Evolutionary conservation across 306 rosid species (phyloP).

Genomic region (Quercus wislizeni): DNA sequence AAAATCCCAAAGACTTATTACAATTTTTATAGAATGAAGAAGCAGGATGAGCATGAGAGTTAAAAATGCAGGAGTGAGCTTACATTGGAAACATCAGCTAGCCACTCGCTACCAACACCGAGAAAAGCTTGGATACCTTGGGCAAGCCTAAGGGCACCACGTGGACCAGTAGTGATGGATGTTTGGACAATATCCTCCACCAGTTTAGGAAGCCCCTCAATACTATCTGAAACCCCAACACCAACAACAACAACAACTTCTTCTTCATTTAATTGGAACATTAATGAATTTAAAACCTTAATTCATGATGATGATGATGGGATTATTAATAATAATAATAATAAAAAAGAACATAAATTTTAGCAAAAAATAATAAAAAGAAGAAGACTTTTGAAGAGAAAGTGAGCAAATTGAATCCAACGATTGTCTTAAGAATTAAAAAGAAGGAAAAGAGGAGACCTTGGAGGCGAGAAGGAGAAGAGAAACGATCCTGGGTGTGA

Average conservation of each 20-base stretch:
- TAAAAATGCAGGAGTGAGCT: background rate
- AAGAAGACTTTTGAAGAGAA: too few species aligned
- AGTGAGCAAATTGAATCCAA: too few species aligned
- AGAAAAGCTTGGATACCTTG: constrained; percentile 88
- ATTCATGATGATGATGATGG: too few species aligned
- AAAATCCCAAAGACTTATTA: too few species aligned
- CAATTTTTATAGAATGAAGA: too few species aligned
- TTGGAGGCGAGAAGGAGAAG: constrained; percentile 66
- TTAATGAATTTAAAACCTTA: background rate
- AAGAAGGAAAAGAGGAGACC: constrained; percentile 30
- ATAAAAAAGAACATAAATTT: too few species aligned
- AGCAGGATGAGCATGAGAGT: too few species aligned
- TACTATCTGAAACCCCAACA: constrained; percentile 47
- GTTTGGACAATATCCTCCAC: constrained; percentile 91
- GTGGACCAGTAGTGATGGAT: constrained; percentile 79
- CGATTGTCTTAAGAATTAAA: too few species aligned
- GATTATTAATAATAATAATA: too few species aligned
- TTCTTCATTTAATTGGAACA: background rate
- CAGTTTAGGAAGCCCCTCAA: constrained; percentile 71
- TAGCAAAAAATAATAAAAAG: too few species aligned
- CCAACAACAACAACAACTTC: constrained; percentile 1
- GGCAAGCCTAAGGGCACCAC: constrained; percentile 78
- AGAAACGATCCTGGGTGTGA: constrained; percentile 67
- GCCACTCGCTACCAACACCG: constrained; percentile 95
- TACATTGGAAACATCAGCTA: constrained; percentile 70